Evolutionary conservation across 2,329 filamentous ascomycete species (phyloP), one percentile per base, ranked within the genome.

Genomic region (Aschersonia sp.): DNA sequence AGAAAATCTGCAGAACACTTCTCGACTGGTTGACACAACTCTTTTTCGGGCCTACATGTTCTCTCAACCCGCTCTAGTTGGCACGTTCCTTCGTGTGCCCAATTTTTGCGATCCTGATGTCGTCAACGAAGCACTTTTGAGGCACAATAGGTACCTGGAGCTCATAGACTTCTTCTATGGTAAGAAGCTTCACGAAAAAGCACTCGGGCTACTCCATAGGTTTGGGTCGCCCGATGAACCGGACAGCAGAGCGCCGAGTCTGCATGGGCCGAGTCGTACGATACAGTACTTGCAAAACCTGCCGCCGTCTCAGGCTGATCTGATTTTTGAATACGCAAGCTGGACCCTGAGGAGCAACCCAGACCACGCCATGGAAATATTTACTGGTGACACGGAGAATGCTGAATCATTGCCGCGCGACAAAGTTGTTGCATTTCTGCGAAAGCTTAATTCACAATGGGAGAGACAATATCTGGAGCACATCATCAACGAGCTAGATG

Each of bases 61-160:
- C 58, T 87, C 84, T 4, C 82, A 81, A 6, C 90, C 92, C 5
- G 80, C 83, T 5, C 72, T 98, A 9, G 88, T 88, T 4, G 85
- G 86, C 2, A 87, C 89, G 0, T 74, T 98, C 0, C 97, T 98
- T 68, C 87, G 92, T 30, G 87, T 97, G 46, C 83, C 89, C 59
- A 98, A 98, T 62, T 97, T 95, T 60, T 97, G 92, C 62, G 90
- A 98, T 56, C 90, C 92, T 0, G 83, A 87, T 32, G 92, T 97
- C 3, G 90, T 98, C 29, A 92, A 95, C 60, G 86, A 95, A 63
- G 88, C 88, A 56, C 70, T 98, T 5, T 80, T 95, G 50, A 87
- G 95, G 61, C 87, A 83, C 41, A 85, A 85, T 49, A 80, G 89
- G 32, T 95, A 94, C 64, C 90, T 83, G 46, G 90, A 97, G 65